Base-by-base conservation (phyloP, 2,329 filamentous ascomycete genomes). In the Chaetomium olivaceum region DNA sequence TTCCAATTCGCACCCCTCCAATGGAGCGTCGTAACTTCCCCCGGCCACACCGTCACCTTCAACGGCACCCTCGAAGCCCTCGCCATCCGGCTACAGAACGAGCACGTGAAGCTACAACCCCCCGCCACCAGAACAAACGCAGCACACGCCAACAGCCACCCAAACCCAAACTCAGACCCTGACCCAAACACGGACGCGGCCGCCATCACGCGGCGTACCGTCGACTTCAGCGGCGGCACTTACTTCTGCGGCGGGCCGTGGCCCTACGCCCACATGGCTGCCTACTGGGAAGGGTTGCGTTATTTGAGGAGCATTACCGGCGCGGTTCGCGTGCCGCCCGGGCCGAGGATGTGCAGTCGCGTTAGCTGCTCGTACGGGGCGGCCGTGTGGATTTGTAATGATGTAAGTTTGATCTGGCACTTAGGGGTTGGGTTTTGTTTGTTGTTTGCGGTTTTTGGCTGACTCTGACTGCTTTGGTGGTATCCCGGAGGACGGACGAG, bases 61-160 rank as follows among this genome's bases (percentile, higher is more conserved):
- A 59, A 64, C 62, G 57, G 57, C 56, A 64, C 57, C 4, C 23
- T 61, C 27, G 16, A 64, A 23, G 16, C 39, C 6, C 51, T 60
- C 9, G 19, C 23, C 62, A 5, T 3, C 16, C 50, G 50, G 21
- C 29, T 60, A 27, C 27, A 12, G 3, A 23, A 54, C 29, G 9
- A 36, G 33, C 33, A 4, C 27, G 27, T 29, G 3, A 21, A 27
- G 54, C 46, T 43, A 23, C 11, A n/a, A 43, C 33, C 29, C 21
- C 19, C 19, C 48, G 21, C 9, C 33, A 7, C n/a, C 29, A 9
- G 7, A 11, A 33, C 7, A 6, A 29, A 6, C 27, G 27, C 27
- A 29, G 27, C 27, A 6, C 27, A 29, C 27, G 27, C 27, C 27
- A 29, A 29, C 27, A 29, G 27, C 27, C 27, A 29, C 55, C 21